These are phyloP conservation scores for Acacia acuminata DNA, from an alignment of 306 rosid genomes.

Conservation along the genomic window DNA sequence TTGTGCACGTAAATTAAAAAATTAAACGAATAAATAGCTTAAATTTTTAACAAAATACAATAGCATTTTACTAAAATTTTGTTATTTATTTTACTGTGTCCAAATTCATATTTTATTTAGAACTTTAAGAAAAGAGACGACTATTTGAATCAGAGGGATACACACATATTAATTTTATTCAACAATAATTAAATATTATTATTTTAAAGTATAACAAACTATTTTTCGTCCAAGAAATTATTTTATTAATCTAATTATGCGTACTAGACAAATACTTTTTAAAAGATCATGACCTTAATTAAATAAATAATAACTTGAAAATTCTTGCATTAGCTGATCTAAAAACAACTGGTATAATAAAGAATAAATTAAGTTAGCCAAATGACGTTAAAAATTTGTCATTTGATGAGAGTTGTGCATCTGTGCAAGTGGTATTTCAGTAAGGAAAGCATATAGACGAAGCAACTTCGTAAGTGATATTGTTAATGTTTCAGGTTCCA, in stretches of 20 bases:
- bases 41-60: too few species aligned
- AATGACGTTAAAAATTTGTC: background rate
- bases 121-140: background rate
- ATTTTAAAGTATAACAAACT: too few species aligned
- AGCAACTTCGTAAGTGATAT: background rate
- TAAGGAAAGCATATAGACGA: background rate
- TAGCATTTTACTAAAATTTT: too few species aligned
- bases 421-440: background rate
- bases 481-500: conserved; percentile 11
- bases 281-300: background rate
- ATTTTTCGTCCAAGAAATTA: background rate
- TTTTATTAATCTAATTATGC: too few species aligned
- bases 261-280: background rate
- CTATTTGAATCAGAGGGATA: background rate
- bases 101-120: too few species aligned
- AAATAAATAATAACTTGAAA: background rate
- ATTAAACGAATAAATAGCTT: too few species aligned
- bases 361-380: background rate
- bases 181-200: background rate
- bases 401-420: background rate
- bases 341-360: background rate
- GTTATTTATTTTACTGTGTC: too few species aligned
- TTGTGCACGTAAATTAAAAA: too few species aligned
- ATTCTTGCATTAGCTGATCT: background rate
- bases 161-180: too few species aligned